A percentile compares a stretch with the other conserved stretches of the same genome.
Evolutionary conservation across 164 flowering plant genomes (phyloP).

Genomic region (Umbellularia californica): DNA sequence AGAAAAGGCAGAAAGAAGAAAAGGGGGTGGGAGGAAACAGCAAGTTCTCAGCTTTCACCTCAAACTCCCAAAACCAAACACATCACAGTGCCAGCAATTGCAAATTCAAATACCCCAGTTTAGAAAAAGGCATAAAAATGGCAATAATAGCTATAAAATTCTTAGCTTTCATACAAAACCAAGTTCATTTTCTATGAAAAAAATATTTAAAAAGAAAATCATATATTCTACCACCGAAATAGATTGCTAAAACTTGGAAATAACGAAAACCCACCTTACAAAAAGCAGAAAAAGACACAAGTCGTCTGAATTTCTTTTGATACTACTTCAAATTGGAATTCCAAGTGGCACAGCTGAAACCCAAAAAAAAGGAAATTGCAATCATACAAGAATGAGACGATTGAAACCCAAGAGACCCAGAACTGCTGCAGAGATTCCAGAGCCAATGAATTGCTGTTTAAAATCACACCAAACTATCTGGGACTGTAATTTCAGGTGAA

Average conservation of each 20-base stretch:
- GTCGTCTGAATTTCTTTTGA: no score
- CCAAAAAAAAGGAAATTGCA: background rate
- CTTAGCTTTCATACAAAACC: no score
- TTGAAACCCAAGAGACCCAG: background rate
- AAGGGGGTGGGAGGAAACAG: background rate
- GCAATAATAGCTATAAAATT: no score
- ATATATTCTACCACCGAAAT: no score
- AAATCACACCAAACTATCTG: background rate
- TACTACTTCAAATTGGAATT: background rate
- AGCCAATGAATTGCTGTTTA: background rate
- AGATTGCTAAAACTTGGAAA: background rate
- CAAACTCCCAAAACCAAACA: background rate
- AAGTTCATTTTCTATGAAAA: no score
- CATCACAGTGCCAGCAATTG: background rate
- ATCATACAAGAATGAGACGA: background rate
- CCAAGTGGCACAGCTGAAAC: background rate
- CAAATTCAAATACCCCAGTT: background rate
- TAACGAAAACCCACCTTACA: constrained; percentile 2
- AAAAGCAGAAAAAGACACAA: no score
- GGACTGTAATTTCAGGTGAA: background rate
- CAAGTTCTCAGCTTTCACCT: background rate
- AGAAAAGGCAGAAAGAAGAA: background rate
- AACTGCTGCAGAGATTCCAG: background rate
- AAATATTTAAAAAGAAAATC: no score
- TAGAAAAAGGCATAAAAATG: no score